Percentiles rank a stretch among this genome's conserved stretches.
These are phyloP conservation scores for Puccinia polysora DNA, from an alignment of 1,284 basidiomycete species.

Conservation along the genomic window DNA sequence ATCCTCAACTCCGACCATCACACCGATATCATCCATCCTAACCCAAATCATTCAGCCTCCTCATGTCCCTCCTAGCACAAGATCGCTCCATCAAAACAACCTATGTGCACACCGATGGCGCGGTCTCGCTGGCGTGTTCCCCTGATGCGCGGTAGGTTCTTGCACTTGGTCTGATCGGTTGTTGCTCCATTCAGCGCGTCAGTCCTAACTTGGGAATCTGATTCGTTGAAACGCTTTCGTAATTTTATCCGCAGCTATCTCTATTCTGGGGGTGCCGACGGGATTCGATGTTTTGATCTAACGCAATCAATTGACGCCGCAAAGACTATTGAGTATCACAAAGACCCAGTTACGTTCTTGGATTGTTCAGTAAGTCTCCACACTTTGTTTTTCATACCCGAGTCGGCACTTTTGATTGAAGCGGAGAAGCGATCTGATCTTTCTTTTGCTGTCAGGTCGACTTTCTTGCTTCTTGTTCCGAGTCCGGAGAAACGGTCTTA, in stretches of 20 bases:
- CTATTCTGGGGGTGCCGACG: conserved; percentile 75
- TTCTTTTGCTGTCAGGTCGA: conserved; percentile 57
- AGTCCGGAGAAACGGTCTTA: conserved; percentile 52
- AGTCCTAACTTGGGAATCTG: background rate
- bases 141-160: conserved; percentile 60
- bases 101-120: conserved; percentile 54
- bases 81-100: conserved; percentile 29
- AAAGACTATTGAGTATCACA: conserved; percentile 68
- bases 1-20: too few species aligned
- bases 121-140: conserved; percentile 59
- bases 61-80: conserved; percentile 5
- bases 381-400: background rate
- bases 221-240: conserved; percentile 46
- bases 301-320: conserved; percentile 64
- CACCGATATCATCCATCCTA: too few species aligned
- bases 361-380: conserved; percentile 59
- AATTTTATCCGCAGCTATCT: conserved; percentile 58
- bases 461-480: conserved; percentile 70
- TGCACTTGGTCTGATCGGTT: conserved; percentile 51
- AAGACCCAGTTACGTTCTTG: conserved; percentile 68
- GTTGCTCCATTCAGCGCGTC: conserved; percentile 49
- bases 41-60: too few species aligned
- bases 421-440: background rate
- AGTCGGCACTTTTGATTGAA: background rate
- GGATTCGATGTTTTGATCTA: conserved; percentile 75